Base-by-base conservation (phyloP, 306 rosid species). In the Alnus glutinosa region DNA sequence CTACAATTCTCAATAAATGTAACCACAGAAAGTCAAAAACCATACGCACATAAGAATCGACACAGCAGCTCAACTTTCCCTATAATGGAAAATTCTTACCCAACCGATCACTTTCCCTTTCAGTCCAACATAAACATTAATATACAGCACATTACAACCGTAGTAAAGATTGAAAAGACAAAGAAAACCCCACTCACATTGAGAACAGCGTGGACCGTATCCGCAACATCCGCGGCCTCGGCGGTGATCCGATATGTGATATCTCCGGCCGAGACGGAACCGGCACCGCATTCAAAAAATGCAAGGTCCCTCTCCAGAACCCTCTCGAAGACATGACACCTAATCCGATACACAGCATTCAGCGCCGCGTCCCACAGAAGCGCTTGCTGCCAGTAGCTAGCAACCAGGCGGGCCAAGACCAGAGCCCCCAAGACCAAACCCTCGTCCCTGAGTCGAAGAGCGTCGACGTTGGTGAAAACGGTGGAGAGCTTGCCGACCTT, bases 311-410 rank as follows among this genome's bases (percentile, higher is more conserved):
- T 89, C 70, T 83, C 83, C 78, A 94, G 63, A 49, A 92, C 85
- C 74, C 82, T 84, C 49, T 88, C 89, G 49, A 88, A 92, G 10
- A 88, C 94, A 68, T 78, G 81, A 70, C 85, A 80, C 62, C 98
- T 85, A 42, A 94, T 70, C 50, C 85, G 73, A 58, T 75, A 94
- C 16, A 78, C 88, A 2, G 94, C 87, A n/a, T 79, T 78, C 44
- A 94, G 78, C 4, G 98, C 88, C 37, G 97, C 98, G 63, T 94
- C 92, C 96, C 98, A 94, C 0, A 94, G 88, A 70, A 92, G 85
- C 74, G 91, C 89, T 71, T 90, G 97, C 83, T 94, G 98, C 85
- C 88, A 87, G 69, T 87, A 94, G 28, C 76, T 82, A 1, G 91
- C 88, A 15, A 83, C 68, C 46, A 88, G 76, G 66, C 98, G 91